Base-by-base conservation (phyloP, 164 flowering plant genomes). In the Echeveria elegans region DNA sequence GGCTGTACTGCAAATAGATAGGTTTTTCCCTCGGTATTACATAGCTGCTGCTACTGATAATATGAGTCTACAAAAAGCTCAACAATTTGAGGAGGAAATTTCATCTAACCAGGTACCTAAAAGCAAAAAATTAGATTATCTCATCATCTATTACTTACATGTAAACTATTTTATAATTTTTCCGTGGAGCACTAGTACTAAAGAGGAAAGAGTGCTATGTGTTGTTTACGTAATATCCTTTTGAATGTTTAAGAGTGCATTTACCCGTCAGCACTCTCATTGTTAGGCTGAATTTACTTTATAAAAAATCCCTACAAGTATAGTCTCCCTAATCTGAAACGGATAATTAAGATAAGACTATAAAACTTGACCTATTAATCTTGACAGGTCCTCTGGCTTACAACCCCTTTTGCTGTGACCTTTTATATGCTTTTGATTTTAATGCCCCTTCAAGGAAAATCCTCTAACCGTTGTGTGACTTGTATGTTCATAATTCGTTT, bases 31-130 rank as follows among this genome's bases (percentile, higher is more conserved):
- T 6, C 77, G 99, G 74, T 80, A 71, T 64, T 92, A 95, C 63
- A 65, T 91, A 69, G 93, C 97, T 12, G 96, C 97, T 70, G 85
- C 84, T 5, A 88, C 97, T 58, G 96, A 95, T 80, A 87, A 80
- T 71, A 88, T 95, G 97, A 88, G 97, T 71, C 89, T 92, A 67
- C 89, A 85, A 56, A 95, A 95, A 73, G 99, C 99, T 71, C 84
- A 75, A n/a, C 68, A 63, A 4, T 73, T 88, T 34, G 97, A 94
- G 41, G 66, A 21, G 26, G 30, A 37, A 11, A 32, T 62, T 23
- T 32, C 41, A 31, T 6, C 65, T 32, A 30, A 62, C 41, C 36
- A 21, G 58, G 58, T 52, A 52, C 23, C 28, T 52, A 7, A 23
- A 52, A 52, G 58, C 23, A 52, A 52, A 21, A 10, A 52, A 52